A percentile compares a stretch with the other conserved stretches of the same genome.
These are phyloP conservation scores for Achaetomium macrosporum DNA, from an alignment of 2,329 filamentous ascomycete genomes.

Conservation along the genomic window DNA sequence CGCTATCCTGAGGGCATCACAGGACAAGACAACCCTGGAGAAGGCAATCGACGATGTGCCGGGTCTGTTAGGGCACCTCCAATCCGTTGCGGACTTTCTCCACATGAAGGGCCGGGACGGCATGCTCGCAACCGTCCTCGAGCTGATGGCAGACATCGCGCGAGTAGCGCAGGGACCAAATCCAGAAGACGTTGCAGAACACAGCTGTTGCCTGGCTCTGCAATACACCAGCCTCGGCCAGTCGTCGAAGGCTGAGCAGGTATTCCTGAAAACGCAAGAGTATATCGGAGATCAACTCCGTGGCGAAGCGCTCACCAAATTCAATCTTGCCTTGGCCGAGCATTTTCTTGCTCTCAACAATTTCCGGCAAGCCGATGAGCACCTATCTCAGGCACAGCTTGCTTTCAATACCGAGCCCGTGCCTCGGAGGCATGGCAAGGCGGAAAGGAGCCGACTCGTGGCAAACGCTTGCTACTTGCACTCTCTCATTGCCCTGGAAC, in stretches of 20 bases:
- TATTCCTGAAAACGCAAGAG: constrained; percentile 53
- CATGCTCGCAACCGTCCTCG: constrained; percentile 41
- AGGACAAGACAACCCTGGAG: constrained; percentile 37
- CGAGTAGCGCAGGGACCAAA: constrained; percentile 29
- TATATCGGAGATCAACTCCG: constrained; percentile 37
- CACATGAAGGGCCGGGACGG: constrained; percentile 45
- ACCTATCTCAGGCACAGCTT: constrained; percentile 37
- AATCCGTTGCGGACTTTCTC: constrained; percentile 46
- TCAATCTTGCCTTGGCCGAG: constrained; percentile 68
- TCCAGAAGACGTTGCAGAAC: constrained; percentile 38
- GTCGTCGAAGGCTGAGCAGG: constrained; percentile 43
- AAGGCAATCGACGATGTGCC: constrained; percentile 44
- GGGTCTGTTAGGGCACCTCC: constrained; percentile 44
- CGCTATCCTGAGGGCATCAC: constrained; percentile 34
- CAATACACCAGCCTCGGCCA: constrained; percentile 51
- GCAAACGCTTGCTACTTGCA: constrained; percentile 58
- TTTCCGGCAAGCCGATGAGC: constrained; percentile 51
- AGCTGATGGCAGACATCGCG: constrained; percentile 41
- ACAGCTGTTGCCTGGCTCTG: constrained; percentile 44
- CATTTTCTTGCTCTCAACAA: constrained; percentile 65
- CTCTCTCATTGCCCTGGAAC: constrained; percentile 59
- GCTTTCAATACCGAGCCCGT: constrained; percentile 28
- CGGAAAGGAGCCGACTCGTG: constrained; percentile 43
- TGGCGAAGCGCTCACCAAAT: constrained; percentile 41
- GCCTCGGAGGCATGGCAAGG: constrained; percentile 17